Base-by-base conservation (phyloP, 148 eudicot genomes). In the Pouteria glomerata region DNA sequence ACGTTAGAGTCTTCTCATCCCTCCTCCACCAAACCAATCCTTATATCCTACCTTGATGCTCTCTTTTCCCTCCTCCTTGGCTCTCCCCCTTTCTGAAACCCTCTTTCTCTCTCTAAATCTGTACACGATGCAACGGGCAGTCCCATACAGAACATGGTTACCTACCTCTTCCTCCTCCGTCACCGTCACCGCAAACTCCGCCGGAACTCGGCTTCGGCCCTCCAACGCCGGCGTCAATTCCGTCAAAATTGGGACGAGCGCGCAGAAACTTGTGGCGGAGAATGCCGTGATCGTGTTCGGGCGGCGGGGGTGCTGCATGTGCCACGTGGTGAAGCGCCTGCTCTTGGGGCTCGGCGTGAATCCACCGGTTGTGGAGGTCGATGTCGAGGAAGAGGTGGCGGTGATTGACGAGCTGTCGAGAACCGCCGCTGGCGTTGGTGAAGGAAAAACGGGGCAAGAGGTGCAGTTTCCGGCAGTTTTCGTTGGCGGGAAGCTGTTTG, bases 221-320 rank as follows among this genome's bases (percentile, higher is more conserved):
- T 1, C 45, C 19, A 13, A 5, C 21, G 12, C 53, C 3, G 12
- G 2, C 21, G 6, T 50, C 53, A 3, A 18, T 6, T 18, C 23
- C 13, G 23, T 24, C 29, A 24, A 55, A 24, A 23, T 24, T 2
- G 12, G 58, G 13, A 55, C 26, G 0, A 70, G 29, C 7, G 61
- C 66, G 35, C 50, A 56, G 18, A 74, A 66, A 42, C 8, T 87
- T 16, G 87, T 86, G 70, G 65, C 83, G 66, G 92, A 89, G 44
- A 92, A 92, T 33, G 83, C 90, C 21, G 79, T 89, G 61, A 79
- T 92, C 10, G 89, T 92, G 44, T 71, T 92, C 2, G 96, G 85
- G 11, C 67, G 76, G 39, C 76, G 71, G 1, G 95, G 97, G 51
- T 92, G 97, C 64, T 92, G 95, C 71, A 87, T 92, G 97, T 81